Evolutionary conservation across 192 early-diverging fungal genomes (phyloP), one percentile per base, ranked within the genome.

Genomic region (Obelidium mucronatum): DNA sequence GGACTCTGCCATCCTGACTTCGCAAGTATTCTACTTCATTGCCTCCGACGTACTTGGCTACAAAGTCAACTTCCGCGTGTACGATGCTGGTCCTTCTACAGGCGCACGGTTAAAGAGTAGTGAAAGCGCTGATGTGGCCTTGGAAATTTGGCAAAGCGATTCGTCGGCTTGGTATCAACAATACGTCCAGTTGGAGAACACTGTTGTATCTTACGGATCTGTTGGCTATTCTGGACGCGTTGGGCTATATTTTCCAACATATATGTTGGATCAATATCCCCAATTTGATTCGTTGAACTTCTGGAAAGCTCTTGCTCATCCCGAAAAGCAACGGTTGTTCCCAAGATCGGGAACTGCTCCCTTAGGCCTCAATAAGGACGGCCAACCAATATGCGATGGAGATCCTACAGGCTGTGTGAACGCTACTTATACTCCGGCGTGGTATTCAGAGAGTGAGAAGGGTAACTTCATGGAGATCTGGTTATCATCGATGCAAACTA

Each of bases 191-290:
- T 6, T 72, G 13, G 33, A 54, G 6, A 55, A 36, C 13, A 22
- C 36, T 36, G 70, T 36, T 11, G 35, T 59, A 0, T 22, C 22
- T 58, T 39, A 35, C 37, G 70, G 70, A 39, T 22, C 70, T 15
- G 52, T 69, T 5, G 66, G 76, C 4, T 77, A 77, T 44, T 11
- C 66, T 30, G 76, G 76, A 39, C 28, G 33, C 4, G 56, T 55
- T 40, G 76, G 76, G 22, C 40, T 69, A 3, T 76, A 76, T 48
- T n/a, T 77, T 30, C 76, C 76, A 40, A 61, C 36, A 31, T 33
- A 19, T 2, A n/a, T 77, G 53, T 24, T 77, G 8, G 36, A 59
- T 22, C 22, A 77, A 24, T 70, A 70, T 52, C 76, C 76, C 5
- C 13, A 33, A 52, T 62, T 30, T 53, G 67, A 36, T 19, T 68